A percentile compares a stretch with the other conserved stretches of the same genome.
phyloP scores from a whole-genome alignment of 768 basidiomycete genomes.

The Suillus spraguei region DNA sequence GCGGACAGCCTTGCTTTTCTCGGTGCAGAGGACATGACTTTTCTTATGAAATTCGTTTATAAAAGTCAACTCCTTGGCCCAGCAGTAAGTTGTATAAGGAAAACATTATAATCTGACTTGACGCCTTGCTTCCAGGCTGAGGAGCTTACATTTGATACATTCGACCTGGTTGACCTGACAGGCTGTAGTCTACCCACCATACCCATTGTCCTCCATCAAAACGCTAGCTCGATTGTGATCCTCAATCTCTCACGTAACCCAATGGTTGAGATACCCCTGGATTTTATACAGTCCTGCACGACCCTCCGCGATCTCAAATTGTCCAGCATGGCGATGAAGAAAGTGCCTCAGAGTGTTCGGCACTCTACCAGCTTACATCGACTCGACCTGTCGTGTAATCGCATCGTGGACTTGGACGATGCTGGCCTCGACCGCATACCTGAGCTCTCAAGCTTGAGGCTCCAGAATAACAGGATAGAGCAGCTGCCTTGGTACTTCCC shows the following conservation, averaged over 20 bases:
- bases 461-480: slow-evolving; percentile 92
- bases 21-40: slow-evolving; percentile 76
- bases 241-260: slow-evolving; percentile 93
- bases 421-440: slow-evolving; percentile 79
- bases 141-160: slow-evolving; percentile 68
- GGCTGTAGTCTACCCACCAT: slow-evolving; percentile 83
- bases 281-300: slow-evolving; percentile 91
- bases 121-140: slow-evolving; percentile 56
- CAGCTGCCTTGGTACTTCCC: slow-evolving; percentile 86
- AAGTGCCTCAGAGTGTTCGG: slow-evolving; percentile 83
- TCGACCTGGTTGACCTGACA: slow-evolving; percentile 80
- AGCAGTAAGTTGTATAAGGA: slow-evolving; percentile 46
- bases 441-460: slow-evolving; percentile 64
- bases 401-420: slow-evolving; percentile 86
- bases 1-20: slow-evolving; percentile 79
- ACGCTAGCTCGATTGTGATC: slow-evolving; percentile 80
- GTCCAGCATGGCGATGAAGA: slow-evolving; percentile 92
- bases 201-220: slow-evolving; percentile 82
- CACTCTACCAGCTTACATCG: slow-evolving; percentile 73
- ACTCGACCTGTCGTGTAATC: slow-evolving; percentile 90
- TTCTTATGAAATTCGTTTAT: slow-evolving; percentile 89
- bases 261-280: slow-evolving; percentile 93
- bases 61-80: slow-evolving; percentile 73
- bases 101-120: neutral
- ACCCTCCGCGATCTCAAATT: slow-evolving; percentile 83